Conservation (phyloP, 176 grass and related monocot genomes). For the Zea luxurians region DNA sequence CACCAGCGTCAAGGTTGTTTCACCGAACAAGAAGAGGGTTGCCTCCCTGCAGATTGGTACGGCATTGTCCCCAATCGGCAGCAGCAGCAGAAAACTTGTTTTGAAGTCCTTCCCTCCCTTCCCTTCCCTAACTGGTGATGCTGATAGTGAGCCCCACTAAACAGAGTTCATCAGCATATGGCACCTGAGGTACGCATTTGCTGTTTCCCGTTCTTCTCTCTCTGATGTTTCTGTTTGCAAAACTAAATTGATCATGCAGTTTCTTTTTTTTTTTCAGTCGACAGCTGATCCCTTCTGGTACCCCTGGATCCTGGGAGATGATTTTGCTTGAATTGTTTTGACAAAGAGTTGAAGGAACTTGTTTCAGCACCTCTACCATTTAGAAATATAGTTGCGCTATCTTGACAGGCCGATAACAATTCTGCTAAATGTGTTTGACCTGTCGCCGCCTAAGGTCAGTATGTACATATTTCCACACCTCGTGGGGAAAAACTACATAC, state of each 20-base stretch:
- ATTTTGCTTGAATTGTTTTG: neutral
- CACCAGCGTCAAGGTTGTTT: slow-evolving; percentile 21
- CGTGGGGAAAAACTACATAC: neutral
- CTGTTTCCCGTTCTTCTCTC: neutral
- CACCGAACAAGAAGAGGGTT: slow-evolving; percentile 45
- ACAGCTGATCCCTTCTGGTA: neutral
- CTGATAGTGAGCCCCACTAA: slow-evolving; percentile 22
- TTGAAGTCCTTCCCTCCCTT: slow-evolving; percentile 32
- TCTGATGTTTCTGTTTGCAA: neutral
- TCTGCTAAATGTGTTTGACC: neutral
- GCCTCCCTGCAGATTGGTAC: neutral
- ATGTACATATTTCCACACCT: slow-evolving; percentile 22
- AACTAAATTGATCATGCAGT: neutral
- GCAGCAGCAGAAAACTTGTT: slow-evolving; percentile 2
- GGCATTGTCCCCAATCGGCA: neutral
- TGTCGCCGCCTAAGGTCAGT: no score
- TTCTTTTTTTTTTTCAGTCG: neutral
- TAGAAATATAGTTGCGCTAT: neutral
- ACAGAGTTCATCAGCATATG: neutral
- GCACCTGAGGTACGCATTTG: slow-evolving; percentile 18
- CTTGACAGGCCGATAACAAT: neutral
- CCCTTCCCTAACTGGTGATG: slow-evolving; percentile 29
- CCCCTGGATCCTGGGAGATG: neutral
- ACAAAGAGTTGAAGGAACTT: neutral
- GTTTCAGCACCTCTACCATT: neutral